Evolutionary conservation across 116 monocot genomes (phyloP), one percentile per base, ranked within the genome.

Genomic region (Thalassia testudinum): DNA sequence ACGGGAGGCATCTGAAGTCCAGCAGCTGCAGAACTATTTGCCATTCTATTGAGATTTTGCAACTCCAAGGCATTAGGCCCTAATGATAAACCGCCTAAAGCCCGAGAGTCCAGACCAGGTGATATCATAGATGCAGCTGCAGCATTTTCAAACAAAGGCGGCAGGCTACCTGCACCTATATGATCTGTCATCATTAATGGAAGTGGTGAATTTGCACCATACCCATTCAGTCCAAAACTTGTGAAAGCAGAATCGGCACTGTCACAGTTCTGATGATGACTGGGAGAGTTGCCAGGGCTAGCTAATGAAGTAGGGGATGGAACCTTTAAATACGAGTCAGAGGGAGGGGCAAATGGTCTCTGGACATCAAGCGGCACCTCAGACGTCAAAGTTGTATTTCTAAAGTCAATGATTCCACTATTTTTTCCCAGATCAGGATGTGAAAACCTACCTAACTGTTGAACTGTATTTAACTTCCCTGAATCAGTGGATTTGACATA

Each of bases 101-200:
- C 21, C 62, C 64, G 53, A 25, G 74, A 59, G 5, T 71, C 71
- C 50, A 80, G 47, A 45, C 22, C 53, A 42, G 62, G 71, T 0
- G 74, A 74, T 44, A 47, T 48, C 26, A 68, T 62, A 51, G 66
- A 58, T 18, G 70, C 65, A 60, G 58, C 44, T 44, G 53, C 67
- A 52, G 68, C 42, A 70, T 58, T 76, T 43, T 78, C 82, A 68
- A 69, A 70, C 6, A 70, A 28, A 49, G 69, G 76, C 26, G 64
- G 52, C 52, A 81, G 67, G 57, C 27, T 72, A 49, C 65, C 45
- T 5, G 67, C 13, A 19, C 58, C 67, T 24, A 70, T 72, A n/a
- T n/a, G n/a, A 72, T 72, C 77, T 43, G 56, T 44, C 40, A 79
- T 37, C 56, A 69, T 63, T 19, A 72, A 59, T 26, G 74, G 26